Evolutionary conservation across 768 basidiomycete genomes (phyloP), one percentile per base, ranked within the genome.

Genomic region (Phlegmacium glaucopus): DNA sequence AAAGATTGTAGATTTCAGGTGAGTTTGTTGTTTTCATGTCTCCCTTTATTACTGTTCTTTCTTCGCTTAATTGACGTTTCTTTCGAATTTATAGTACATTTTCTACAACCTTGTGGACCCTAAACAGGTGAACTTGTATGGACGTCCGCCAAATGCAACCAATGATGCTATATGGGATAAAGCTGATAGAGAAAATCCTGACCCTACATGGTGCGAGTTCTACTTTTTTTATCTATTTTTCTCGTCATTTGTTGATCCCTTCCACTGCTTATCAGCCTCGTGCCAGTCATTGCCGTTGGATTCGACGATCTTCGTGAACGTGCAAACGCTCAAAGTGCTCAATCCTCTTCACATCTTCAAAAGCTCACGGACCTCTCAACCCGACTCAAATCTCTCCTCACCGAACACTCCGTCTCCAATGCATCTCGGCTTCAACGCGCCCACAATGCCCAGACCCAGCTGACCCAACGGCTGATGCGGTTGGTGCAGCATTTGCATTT

Each of bases 21-120:
- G 50, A 39, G 75, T 61, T 29, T 29, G 22, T 44, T 12, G 9
- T 50, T 26, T 12, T 12, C 25, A 5, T 10, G n/a, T 41, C 9
- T 8, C n/a, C 29, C 9, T 17, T 18, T 45, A n/a, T n/a, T n/a
- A n/a, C n/a, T n/a, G n/a, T n/a, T n/a, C n/a, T n/a, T n/a, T n/a
- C n/a, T n/a, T n/a, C n/a, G n/a, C n/a, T 16, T 44, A 25, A 32
- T 47, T 26, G 25, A 36, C 25, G 18, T 45, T 6, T 39, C 25
- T 53, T 10, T 27, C 27, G 8, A 6, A 16, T 9, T 5, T 27
- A 2, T 48, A 92, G 90, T 79, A 89, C 53, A 81, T 80, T 52
- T 94, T 94, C 55, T 93, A 94, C 62, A 93, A 92, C 56, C 69
- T 89, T 11, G 88, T 92, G 4, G 82, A 87, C 55, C 87, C 88